These are phyloP conservation scores for Tetrastigma voinierianum DNA, from an alignment of 164 flowering plant genomes.

Conservation along the genomic window DNA sequence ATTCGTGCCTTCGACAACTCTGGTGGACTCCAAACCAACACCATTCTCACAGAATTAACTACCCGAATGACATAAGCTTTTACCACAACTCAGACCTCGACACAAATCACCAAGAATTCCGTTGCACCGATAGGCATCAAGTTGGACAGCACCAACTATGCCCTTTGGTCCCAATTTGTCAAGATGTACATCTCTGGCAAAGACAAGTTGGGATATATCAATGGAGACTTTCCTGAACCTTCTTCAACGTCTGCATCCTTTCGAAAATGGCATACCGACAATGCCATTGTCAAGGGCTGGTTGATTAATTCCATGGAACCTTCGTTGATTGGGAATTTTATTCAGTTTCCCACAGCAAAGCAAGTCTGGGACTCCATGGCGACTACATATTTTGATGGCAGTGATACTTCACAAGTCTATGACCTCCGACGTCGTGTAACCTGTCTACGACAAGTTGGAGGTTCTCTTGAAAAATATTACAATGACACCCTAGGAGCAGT, in stretches of 20 bases:
- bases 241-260: conserved; percentile 7
- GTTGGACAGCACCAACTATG: conserved; percentile 18
- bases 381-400: conserved; percentile 5
- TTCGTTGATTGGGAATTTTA: not conserved
- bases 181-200: not conserved
- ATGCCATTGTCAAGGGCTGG: conserved; percentile 6
- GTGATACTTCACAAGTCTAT: conserved; percentile 8
- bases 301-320: not conserved
- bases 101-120: no score
- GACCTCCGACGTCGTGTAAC: not conserved
- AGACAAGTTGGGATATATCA: not conserved
- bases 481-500: no score
- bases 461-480: conserved; percentile 4
- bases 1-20: no score
- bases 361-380: not conserved
- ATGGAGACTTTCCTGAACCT: not conserved
- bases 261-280: not conserved
- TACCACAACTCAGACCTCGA: no score
- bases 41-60: no score
- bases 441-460: not conserved
- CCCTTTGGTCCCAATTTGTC: conserved; percentile 10
- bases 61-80: no score
- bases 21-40: no score
- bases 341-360: not conserved
- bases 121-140: conserved; percentile 6